phyloP scores from a whole-genome alignment of 805 yeast species.

The Barnettozyma botsteinii region DNA sequence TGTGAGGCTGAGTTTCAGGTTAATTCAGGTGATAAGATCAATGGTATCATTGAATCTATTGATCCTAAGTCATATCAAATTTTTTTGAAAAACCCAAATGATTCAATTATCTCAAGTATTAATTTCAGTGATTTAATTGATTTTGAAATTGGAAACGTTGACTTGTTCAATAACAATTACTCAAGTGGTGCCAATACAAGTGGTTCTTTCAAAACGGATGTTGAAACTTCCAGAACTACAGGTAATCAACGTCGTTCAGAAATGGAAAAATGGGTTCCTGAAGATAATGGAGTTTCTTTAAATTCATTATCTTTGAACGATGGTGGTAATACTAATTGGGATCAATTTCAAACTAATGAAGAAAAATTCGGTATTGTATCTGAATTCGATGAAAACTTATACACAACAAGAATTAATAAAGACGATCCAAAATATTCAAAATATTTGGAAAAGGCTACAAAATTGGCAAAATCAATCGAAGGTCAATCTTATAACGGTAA shows the following conservation, averaged over 20 bases:
- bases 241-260: constrained; percentile 55
- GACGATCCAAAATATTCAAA: constrained; percentile 66
- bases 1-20: constrained; percentile 52
- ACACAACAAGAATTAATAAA: constrained; percentile 73
- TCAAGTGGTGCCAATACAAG: constrained; percentile 46
- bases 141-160: constrained; percentile 32
- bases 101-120: constrained; percentile 22
- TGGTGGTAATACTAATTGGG: constrained; percentile 52
- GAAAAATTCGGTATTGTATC: constrained; percentile 84
- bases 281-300: constrained; percentile 28
- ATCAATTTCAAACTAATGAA: constrained; percentile 91
- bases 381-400: constrained; percentile 73
- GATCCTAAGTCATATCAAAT: constrained; percentile 40
- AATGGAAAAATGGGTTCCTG: constrained; percentile 79
- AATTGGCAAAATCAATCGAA: constrained; percentile 80
- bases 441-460: constrained; percentile 64
- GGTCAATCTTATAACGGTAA: constrained; percentile 57
- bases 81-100: constrained; percentile 28
- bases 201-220: constrained; percentile 65
- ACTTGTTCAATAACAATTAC: constrained; percentile 19
- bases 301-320: constrained; percentile 34
- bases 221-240: constrained; percentile 55
- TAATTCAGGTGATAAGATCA: constrained; percentile 51
- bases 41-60: constrained; percentile 53
- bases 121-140: constrained; percentile 35